Percentiles rank a stretch among this genome's conserved stretches.
Conservation (phyloP, 306 rosid species). For the Malus sylvestris region DNA sequence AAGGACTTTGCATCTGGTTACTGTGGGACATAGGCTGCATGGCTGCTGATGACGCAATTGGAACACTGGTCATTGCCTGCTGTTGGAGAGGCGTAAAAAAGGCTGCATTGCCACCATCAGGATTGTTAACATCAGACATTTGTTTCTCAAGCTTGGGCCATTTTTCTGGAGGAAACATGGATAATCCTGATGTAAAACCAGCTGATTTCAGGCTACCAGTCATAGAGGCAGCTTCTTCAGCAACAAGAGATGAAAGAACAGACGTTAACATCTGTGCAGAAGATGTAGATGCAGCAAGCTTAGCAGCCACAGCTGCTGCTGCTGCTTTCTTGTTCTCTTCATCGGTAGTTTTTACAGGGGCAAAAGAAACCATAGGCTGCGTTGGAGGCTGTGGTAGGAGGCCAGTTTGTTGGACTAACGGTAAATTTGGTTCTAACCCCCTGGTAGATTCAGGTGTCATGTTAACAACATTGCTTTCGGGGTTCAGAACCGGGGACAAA, state of each 20-base stretch:
- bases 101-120: slow-evolving; percentile 40
- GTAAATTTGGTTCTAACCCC: slow-evolving; percentile 34
- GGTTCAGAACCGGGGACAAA: slow-evolving; percentile 4
- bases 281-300: slow-evolving; percentile 87
- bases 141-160: slow-evolving; percentile 67
- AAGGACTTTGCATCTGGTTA: slow-evolving; percentile 48
- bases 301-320: slow-evolving; percentile 88
- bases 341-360: slow-evolving; percentile 48
- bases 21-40: slow-evolving; percentile 46
- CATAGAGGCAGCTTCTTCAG: slow-evolving; percentile 86
- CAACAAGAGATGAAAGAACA: slow-evolving; percentile 81
- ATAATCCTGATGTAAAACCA: slow-evolving; percentile 42
- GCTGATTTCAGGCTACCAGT: slow-evolving; percentile 41
- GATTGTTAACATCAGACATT: slow-evolving; percentile 43
- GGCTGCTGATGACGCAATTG: slow-evolving; percentile 31
- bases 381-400: slow-evolving; percentile 32
- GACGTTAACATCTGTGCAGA: slow-evolving; percentile 91
- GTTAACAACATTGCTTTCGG: slow-evolving; percentile 13
- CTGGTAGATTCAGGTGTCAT: slow-evolving; percentile 35
- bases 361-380: slow-evolving; percentile 43
- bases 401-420: slow-evolving; percentile 34
- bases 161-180: slow-evolving; percentile 64
- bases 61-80: slow-evolving; percentile 30
- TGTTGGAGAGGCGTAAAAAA: slow-evolving; percentile 41
- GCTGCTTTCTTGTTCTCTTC: slow-evolving; percentile 80